These are phyloP conservation scores for Candida silvatica DNA, from an alignment of 805 yeast genomes.

Conservation along the genomic window DNA sequence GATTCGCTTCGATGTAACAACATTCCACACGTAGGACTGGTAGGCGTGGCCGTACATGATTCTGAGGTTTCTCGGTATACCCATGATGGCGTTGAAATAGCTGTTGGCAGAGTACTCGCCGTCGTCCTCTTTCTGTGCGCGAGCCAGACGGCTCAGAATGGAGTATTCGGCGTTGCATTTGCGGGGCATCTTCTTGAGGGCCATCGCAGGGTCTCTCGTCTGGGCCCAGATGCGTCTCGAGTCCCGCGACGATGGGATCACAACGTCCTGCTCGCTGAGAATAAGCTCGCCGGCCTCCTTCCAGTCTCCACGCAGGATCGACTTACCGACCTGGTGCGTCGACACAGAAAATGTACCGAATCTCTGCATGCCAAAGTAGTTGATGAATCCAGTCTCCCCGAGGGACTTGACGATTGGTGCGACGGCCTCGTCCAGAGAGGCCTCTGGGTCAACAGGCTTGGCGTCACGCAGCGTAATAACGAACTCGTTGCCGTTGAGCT, in stretches of 20 bases:
- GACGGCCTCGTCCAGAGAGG: conserved; percentile 37
- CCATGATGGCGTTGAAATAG: conserved; percentile 75
- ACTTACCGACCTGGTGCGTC: conserved; percentile 78
- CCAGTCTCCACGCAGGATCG: conserved; percentile 67
- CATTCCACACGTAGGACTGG: conserved; percentile 93
- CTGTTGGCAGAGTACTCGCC: conserved; percentile 40
- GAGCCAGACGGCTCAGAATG: conserved; percentile 52
- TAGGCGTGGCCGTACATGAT: conserved; percentile 97
- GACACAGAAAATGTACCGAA: conserved; percentile 94
- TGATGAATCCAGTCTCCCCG: conserved; percentile 68
- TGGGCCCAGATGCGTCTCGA: conserved; percentile 79
- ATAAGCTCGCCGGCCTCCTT: conserved; percentile 70
- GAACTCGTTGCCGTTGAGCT: conserved; percentile 83
- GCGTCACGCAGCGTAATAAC: conserved; percentile 77
- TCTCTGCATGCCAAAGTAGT: conserved; percentile 97
- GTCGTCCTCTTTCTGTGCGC: conserved; percentile 37
- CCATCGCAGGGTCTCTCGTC: conserved; percentile 53
- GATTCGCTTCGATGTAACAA: conserved; percentile 70
- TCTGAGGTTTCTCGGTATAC: conserved; percentile 85
- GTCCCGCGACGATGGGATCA: conserved; percentile 72
- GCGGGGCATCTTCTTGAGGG: conserved; percentile 76
- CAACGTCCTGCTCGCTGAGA: conserved; percentile 78
- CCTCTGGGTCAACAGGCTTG: conserved; percentile 24
- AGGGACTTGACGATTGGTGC: conserved; percentile 48
- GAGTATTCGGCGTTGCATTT: conserved; percentile 80